Evolutionary conservation across 1,284 basidiomycete species (phyloP), one percentile per base, ranked within the genome.

Genomic region (Hypsizygus ulmarius): DNA sequence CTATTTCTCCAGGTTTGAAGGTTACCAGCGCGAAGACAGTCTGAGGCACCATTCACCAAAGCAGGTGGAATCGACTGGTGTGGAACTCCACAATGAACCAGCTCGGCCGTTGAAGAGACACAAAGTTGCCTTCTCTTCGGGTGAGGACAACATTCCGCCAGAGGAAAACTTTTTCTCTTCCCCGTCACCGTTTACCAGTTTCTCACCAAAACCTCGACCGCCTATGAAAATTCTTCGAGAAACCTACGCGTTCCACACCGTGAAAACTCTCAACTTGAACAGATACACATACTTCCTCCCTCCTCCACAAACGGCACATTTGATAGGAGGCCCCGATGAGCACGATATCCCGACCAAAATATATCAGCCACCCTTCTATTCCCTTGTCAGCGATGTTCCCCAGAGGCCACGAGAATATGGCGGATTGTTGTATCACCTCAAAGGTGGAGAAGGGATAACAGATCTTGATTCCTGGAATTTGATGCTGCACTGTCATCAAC

Each of bases 341-440:
- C 68, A 75, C 52, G 75, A 74, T 6, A 64, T 91, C 9, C 80
- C 82, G 1, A 69, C 65, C 29, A 83, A 83, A 54, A 64, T 90
- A 16, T 95, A 97, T 64, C 78, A 74, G 15, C 72, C 80, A 15
- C 90, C 95, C 0, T 87, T 80, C 64, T 98, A 93, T 63, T 90
- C 90, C 2, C 78, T 83, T 45, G 74, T 77, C 8, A 59, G 60
- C 2, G 96, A 98, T 61, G 78, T 86, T 0, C 88, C 92, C 0
- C 73, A 78, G 34, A 69, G 71, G 11, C 71, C 87, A 0, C 77
- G 84, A 58, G 88, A 93, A 64, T 95, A 90, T 60, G 93, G 84
- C 10, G 94, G 93, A 0, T 67, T 91, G 1, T 64, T 81, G 19
- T 96, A 89, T 64, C 72, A 77, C 36, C 70, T 96, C 14, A 84